Evolutionary conservation across 108 stramenopile species (phyloP).

Genomic region (Cylindrotheca fusiformis): DNA sequence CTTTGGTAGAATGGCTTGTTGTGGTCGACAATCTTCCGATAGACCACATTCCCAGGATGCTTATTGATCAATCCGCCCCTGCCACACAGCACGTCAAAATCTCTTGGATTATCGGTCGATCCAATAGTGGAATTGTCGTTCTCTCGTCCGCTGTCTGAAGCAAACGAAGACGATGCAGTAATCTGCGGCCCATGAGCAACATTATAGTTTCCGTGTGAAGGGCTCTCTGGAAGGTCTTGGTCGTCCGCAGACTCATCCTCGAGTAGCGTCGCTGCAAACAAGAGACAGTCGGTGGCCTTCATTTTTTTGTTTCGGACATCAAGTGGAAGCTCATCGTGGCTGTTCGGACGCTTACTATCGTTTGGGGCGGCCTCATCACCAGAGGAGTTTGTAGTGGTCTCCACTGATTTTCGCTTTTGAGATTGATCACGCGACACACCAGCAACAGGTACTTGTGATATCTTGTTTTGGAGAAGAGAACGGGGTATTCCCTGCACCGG

Average conservation of each 20-base stretch:
- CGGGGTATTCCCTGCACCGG: no score
- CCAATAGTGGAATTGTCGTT: neutral
- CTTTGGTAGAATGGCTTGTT: slow-evolving; percentile 55
- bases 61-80: slow-evolving; percentile 76
- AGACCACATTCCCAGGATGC: slow-evolving; percentile 77
- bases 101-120: slow-evolving; percentile 12
- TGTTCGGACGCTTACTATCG: neutral
- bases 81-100: slow-evolving; percentile 67
- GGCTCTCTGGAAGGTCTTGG: neutral
- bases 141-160: neutral
- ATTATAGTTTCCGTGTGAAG: neutral
- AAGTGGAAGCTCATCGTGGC: slow-evolving; percentile 9
- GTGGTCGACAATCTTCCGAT: slow-evolving; percentile 60
- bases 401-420: no score
- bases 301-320: slow-evolving; percentile 34
- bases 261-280: slow-evolving; percentile 31
- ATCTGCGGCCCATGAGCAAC: neutral
- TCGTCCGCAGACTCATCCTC: slow-evolving; percentile 1
- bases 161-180: neutral
- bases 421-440: no score
- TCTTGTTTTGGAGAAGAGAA: no score
- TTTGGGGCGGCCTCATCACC: no score
- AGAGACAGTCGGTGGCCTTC: slow-evolving; percentile 32
- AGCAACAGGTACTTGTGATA: no score
- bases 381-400: no score